Evolutionary conservation across 768 basidiomycete genomes (phyloP), one percentile per base, ranked within the genome.

Genomic region (Macrolepiota albuminosa): DNA sequence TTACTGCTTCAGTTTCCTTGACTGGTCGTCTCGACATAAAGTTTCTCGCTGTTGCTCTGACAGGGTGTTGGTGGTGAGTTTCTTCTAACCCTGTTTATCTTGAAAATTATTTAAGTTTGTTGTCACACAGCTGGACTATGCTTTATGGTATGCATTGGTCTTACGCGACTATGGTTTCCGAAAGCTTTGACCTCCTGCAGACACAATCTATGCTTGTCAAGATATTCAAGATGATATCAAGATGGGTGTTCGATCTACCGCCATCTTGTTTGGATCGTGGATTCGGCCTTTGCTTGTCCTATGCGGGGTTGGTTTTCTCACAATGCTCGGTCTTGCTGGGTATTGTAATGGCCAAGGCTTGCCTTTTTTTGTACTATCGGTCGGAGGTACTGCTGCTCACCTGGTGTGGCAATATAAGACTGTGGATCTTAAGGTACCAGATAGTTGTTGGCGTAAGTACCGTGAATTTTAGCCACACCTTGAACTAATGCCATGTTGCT

Each of bases 221-320:
- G 91, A 93, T 70, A 85, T 87, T 58, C 71, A 78, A 58, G 91
- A 91, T 73, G 90, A 92, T 70, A 70, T 85, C 43, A 79, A 82
- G 54, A 84, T 83, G 58, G 87, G 87, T n/a, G 84, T 91, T 43
- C 83, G 85, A 61, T 91, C 88, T 7, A 91, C 88, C 29, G 89
- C 91, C 0, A 80, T 91, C 47, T 77, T 89, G 14, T 89, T 88
- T 67, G 87, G 85, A 14, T 70, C 76, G 3, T 78, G 79, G 70
- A 83, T 88, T 36, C 77, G 81, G 2, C 78, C 83, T 0, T 74
- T 89, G 60, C 78, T 90, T 40, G 69, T 81, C 11, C 59, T 67
- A 39, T 85, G 87, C 64, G 83, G 81, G 0, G 52, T 78, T 4
- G 68, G 66, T 0, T 88, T 91, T 68, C 67, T 87, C 46, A 67